Conservation (phyloP, 495 filamentous ascomycete species). For the Penicillium goetzii region DNA sequence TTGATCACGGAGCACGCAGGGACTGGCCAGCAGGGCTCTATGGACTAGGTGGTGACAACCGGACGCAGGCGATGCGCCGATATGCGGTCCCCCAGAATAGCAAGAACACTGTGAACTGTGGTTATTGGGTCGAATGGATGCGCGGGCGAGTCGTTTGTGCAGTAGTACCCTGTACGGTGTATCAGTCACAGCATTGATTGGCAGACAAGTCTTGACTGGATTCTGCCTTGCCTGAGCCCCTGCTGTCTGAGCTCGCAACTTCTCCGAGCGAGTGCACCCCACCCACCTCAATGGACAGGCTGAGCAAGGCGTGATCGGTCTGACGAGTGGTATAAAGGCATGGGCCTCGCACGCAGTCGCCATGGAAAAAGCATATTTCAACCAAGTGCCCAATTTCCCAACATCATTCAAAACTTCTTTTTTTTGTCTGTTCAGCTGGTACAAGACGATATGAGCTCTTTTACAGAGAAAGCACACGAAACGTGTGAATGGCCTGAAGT, state of each 20-base stretch:
- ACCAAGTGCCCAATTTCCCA: too few species aligned
- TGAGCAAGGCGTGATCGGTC: too few species aligned
- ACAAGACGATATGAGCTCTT: too few species aligned
- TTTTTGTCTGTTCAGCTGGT: too few species aligned
- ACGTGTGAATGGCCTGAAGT: too few species aligned
- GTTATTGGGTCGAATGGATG: background rate
- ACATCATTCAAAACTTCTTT: too few species aligned
- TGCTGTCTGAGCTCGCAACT: constrained; percentile 9
- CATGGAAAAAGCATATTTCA: too few species aligned
- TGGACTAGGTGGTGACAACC: background rate
- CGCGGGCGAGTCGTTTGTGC: background rate
- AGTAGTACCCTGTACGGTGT: constrained; percentile 8
- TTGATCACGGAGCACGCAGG: background rate
- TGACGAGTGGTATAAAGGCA: too few species aligned
- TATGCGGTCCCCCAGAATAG: constrained; percentile 8
- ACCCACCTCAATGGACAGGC: constrained; percentile 1
- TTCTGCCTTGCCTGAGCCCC: constrained; percentile 5
- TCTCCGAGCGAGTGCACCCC: background rate
- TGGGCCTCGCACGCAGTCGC: too few species aligned
- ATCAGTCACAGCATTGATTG: constrained; percentile 11
- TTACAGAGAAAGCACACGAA: too few species aligned
- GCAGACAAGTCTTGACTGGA: constrained; percentile 16
- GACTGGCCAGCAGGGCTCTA: constrained; percentile 7
- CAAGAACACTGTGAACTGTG: background rate
- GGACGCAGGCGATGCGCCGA: constrained; percentile 7